Evolutionary conservation across 768 basidiomycete genomes (phyloP).

Genomic region (Gymnopilus junonius): DNA sequence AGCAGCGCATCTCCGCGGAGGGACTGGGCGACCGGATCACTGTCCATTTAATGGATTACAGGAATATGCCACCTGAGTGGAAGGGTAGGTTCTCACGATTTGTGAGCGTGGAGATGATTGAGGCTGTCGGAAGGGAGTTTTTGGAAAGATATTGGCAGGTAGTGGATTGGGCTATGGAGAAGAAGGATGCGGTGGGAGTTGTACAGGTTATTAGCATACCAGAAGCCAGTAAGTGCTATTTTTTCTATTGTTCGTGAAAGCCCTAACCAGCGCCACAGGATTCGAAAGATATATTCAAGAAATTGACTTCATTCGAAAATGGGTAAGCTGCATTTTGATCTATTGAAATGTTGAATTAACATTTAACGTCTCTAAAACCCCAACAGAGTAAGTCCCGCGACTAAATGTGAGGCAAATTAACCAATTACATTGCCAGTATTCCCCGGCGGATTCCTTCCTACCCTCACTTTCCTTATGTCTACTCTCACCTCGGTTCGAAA

Average conservation of each 20-base stretch:
- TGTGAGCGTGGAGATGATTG: slow-evolving; percentile 80
- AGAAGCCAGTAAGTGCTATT: slow-evolving; percentile 57
- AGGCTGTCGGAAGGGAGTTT: slow-evolving; percentile 72
- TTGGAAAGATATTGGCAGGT: slow-evolving; percentile 65
- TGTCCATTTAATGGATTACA: slow-evolving; percentile 80
- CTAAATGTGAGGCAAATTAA: slow-evolving; percentile 1
- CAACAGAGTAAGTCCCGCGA: not conserved
- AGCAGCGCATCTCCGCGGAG: slow-evolving; percentile 53
- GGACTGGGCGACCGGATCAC: slow-evolving; percentile 56
- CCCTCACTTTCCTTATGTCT: slow-evolving; percentile 58
- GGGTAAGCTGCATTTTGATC: slow-evolving; percentile 46
- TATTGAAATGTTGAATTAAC: not conserved
- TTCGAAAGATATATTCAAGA: slow-evolving; percentile 58
- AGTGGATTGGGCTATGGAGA: slow-evolving; percentile 71
- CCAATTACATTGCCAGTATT: slow-evolving; percentile 50
- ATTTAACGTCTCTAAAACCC: not conserved
- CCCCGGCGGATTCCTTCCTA: slow-evolving; percentile 73
- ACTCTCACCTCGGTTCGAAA: slow-evolving; percentile 49
- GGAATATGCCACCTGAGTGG: slow-evolving; percentile 67
- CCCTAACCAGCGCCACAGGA: slow-evolving; percentile 33
- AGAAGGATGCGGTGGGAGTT: slow-evolving; percentile 60
- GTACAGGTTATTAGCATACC: slow-evolving; percentile 81
- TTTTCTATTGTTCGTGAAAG: not conserved
- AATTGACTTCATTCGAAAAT: slow-evolving; percentile 82
- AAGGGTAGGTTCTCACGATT: slow-evolving; percentile 67